Evolutionary conservation across 164 flowering plant genomes (phyloP), one percentile per base, ranked within the genome.

Genomic region (Paratinospora sagittata): DNA sequence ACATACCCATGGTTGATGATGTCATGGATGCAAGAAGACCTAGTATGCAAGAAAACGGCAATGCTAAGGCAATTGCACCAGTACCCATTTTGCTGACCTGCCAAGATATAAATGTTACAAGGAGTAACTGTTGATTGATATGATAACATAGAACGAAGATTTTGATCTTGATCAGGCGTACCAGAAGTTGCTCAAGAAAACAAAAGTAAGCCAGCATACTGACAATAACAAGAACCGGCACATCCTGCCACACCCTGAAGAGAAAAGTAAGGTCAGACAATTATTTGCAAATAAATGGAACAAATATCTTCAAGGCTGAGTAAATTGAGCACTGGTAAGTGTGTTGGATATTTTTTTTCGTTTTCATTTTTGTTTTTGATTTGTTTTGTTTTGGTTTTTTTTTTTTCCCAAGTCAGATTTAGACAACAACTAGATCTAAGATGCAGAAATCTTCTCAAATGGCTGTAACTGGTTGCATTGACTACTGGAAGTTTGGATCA

Each of bases 171-270:
- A 45, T 41, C 26, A 58, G 65, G 67, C 85, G 80, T 87, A 95
- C 99, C 91, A 92, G 84, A n/a, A 95, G 90, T 78, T 91, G 93
- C 83, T 95, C 97, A 16, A 95, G 93, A 76, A 95, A 95, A 78
- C 99, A 95, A 69, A 95, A 95, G 81, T 95, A 92, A 65, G 94
- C 94, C 41, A 95, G 90, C 94, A 95, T 91, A 87, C 99, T 87
- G 75, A 95, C 80, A 67, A 95, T 88, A 67, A 91, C 90, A 13
- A 95, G 97, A 71, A 92, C 85, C 2, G 99, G 99, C 36, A 92
- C 87, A 72, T 92, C 97, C 79, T 91, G 97, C 96, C 96, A 92
- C 73, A 89, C 82, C 89, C 99, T 95, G 82, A 33, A 1, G 69
- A 74, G 47, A 78, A 69, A 24, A 27, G 30, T 27, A 69, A 58